A percentile compares a stretch with the other conserved stretches of the same genome.
These are phyloP conservation scores for Epichloe amarillans DNA, from an alignment of 2,329 filamentous ascomycete genomes.

Conservation along the genomic window DNA sequence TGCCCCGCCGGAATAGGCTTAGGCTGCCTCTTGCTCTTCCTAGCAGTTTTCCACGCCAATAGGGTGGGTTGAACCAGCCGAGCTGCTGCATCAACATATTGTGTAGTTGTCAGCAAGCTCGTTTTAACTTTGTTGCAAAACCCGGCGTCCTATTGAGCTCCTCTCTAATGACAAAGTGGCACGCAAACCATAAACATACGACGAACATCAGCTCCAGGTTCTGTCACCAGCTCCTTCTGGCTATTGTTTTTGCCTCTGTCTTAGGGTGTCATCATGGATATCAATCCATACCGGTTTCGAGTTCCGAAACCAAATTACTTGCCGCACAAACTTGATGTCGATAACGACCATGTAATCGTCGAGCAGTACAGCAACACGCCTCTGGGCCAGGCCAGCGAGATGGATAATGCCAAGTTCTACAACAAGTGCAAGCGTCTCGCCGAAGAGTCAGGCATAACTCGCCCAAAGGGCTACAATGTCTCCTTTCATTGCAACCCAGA, in stretches of 20 bases:
- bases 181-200: neutral
- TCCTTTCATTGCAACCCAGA: constrained; percentile 92
- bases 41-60: neutral
- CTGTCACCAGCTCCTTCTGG: neutral
- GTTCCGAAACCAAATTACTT: constrained; percentile 48
- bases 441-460: constrained; percentile 55
- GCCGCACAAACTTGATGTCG: constrained; percentile 38
- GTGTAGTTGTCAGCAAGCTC: neutral
- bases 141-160: neutral
- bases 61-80: neutral
- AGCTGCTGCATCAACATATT: neutral
- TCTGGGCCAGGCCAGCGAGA: constrained; percentile 35
- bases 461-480: constrained; percentile 76
- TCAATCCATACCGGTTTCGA: constrained; percentile 37
- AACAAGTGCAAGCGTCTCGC: constrained; percentile 44
- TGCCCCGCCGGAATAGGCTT: neutral
- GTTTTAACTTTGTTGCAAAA: neutral
- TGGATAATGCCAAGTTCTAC: constrained; percentile 43
- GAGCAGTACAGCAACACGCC: constrained; percentile 36
- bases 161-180: no score
- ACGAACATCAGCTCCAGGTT: neutral
- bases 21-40: neutral
- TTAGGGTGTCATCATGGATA: constrained; percentile 17
- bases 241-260: neutral
- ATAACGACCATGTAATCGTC: constrained; percentile 37